Evolutionary conservation across 164 flowering plant species (phyloP).

Genomic region (Umbilicus rupestris): DNA sequence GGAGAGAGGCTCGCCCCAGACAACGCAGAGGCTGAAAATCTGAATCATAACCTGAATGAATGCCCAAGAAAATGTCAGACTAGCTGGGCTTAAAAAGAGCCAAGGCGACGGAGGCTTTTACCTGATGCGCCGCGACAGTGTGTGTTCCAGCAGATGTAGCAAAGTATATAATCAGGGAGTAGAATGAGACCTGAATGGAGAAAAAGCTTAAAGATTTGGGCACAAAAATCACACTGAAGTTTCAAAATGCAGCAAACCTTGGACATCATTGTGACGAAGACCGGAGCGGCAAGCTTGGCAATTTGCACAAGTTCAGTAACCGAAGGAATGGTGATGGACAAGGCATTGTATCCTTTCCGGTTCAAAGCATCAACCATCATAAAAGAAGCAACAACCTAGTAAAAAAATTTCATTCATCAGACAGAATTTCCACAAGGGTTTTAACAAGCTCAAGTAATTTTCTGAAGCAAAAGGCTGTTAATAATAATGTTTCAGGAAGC

Average conservation of each 20-base stretch:
- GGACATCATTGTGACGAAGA: slow-evolving; percentile 75
- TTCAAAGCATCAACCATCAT: slow-evolving; percentile 79
- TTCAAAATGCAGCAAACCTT: slow-evolving; percentile 41
- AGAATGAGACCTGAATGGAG: slow-evolving; percentile 59
- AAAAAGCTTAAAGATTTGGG: slow-evolving; percentile 3
- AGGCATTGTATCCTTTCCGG: slow-evolving; percentile 70
- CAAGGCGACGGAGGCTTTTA: slow-evolving; percentile 10
- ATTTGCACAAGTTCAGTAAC: slow-evolving; percentile 50
- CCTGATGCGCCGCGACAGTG: slow-evolving; percentile 80
- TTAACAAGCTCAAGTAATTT: background rate
- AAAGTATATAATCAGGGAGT: slow-evolving; percentile 57
- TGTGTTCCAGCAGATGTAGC: slow-evolving; percentile 81
- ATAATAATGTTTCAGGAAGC: slow-evolving; percentile 10
- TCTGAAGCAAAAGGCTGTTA: background rate
- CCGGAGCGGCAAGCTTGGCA: slow-evolving; percentile 82
- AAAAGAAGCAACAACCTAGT: slow-evolving; percentile 70
- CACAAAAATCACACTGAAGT: background rate
- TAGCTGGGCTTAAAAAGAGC: too few species aligned
- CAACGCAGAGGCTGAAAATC: slow-evolving; percentile 57
- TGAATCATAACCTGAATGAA: slow-evolving; percentile 75
- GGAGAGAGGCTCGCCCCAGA: slow-evolving; percentile 93
- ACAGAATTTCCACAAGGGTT: background rate
- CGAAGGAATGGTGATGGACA: slow-evolving; percentile 58
- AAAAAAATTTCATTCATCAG: background rate
- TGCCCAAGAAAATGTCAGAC: background rate